phyloP scores from a whole-genome alignment of 352 stramenopile genomes.

The Phytophthora aleatoria region DNA sequence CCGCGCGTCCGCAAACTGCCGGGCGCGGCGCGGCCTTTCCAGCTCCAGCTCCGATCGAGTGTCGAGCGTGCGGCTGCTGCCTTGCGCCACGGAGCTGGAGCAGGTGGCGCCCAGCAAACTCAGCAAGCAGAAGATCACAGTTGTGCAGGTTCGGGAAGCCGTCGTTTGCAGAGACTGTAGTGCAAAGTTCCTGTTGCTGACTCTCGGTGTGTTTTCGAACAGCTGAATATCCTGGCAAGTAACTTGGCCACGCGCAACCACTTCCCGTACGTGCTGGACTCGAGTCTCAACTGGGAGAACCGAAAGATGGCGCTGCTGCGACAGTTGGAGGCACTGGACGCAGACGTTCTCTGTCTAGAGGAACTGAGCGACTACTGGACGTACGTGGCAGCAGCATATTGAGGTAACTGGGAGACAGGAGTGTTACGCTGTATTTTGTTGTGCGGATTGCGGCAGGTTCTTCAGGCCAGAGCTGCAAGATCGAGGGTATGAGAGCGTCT shows the following conservation, averaged over 20 bases:
- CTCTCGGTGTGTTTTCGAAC: constrained; percentile 4
- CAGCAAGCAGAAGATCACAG: constrained; percentile 72
- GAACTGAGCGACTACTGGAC: constrained; percentile 91
- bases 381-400: constrained; percentile 38
- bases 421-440: constrained; percentile 2
- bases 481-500: constrained; percentile 86
- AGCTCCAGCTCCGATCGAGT: constrained; percentile 14
- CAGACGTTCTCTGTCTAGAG: constrained; percentile 85
- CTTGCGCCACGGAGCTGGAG: constrained; percentile 57
- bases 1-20: constrained; percentile 33
- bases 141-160: constrained; percentile 59
- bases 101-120: constrained; percentile 30
- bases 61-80: constrained; percentile 39
- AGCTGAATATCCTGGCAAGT: constrained; percentile 88
- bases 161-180: neutral
- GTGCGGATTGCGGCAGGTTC: constrained; percentile 47
- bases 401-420: neutral
- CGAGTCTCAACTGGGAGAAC: constrained; percentile 84
- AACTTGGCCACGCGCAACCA: constrained; percentile 86
- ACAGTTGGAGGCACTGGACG: constrained; percentile 76
- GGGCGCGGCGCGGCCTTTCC: constrained; percentile 26
- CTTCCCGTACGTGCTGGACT: constrained; percentile 87
- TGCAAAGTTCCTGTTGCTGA: constrained; percentile 1
- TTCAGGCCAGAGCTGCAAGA: constrained; percentile 79
- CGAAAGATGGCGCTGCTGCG: constrained; percentile 78